Evolutionary conservation across 2,329 filamentous ascomycete genomes (phyloP), one percentile per base, ranked within the genome.

Genomic region (Keithomyces neogunnii): DNA sequence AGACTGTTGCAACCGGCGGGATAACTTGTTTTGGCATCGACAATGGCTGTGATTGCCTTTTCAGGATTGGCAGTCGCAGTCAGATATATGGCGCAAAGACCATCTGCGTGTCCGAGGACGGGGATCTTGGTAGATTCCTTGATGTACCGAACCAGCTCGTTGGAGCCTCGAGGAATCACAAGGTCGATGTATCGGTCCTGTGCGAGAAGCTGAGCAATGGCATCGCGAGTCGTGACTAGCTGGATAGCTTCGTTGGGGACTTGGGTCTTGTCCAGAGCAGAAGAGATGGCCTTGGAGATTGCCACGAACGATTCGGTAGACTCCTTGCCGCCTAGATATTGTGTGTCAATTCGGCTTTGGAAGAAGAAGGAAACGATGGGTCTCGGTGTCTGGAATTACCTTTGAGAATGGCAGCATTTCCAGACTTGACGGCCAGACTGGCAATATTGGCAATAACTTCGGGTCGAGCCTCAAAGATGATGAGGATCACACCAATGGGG

Each of bases 361-460:
- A 7, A 19, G 38, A 11, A 9, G 19, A 13, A 32, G 35, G 11
- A 13, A 13, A 3, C 11, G n/a, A 28, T 10, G 40, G 28, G 33
- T 11, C 11, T 35, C 33, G 38, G 19, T 43, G 5, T 26, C 3
- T 11, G 13, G 43, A 19, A 55, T 9, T 61, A 78, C 84, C 92
- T 76, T 99, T 99, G 55, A 99, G 76, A 62, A 99, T 97, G 48
- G 91, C 93, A 36, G 93, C 88, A 69, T 99, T 99, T 62, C 90
- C 93, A 10, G 92, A 97, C 69, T 99, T 99, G 69, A 99, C 88
- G 38, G 93, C 91, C 29, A 99, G 77, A 3, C 91, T 89, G 56
- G 93, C 90, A 63, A 99, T 97, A 69, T 99, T 99, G 64, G 92
- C 93, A 64, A 99, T 96, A 57, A 99, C 93, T 71, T 99, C 93